A percentile compares a stretch with the other conserved stretches of the same genome.
Evolutionary conservation across 1,284 basidiomycete genomes (phyloP).

Genomic region (Cutaneotrichosporon cutaneum): DNA sequence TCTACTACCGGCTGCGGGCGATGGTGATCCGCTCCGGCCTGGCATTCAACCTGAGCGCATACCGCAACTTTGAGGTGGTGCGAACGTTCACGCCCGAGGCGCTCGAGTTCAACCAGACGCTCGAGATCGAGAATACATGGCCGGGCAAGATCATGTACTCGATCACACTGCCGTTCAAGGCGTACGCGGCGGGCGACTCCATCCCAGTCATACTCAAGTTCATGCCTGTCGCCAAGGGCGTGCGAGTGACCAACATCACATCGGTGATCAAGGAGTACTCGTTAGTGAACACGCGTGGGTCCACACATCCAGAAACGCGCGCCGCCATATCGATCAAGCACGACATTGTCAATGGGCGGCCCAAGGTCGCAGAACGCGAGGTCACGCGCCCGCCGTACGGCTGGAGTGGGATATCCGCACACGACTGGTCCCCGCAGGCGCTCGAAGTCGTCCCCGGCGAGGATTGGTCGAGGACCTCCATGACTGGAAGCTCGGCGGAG

Average conservation of each 20-base stretch:
- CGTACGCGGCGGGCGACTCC: constrained; percentile 83
- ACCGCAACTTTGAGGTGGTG: constrained; percentile 64
- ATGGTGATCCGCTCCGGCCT: constrained; percentile 68
- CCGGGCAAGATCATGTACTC: constrained; percentile 92
- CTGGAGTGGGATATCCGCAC: constrained; percentile 20
- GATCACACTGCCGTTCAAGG: constrained; percentile 60
- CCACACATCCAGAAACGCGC: constrained; percentile 65
- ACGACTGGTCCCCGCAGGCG: constrained; percentile 8
- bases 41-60: constrained; percentile 66
- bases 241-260: constrained; percentile 65
- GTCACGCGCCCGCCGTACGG: constrained; percentile 31
- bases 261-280: constrained; percentile 71
- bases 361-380: constrained; percentile 44
- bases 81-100: constrained; percentile 76
- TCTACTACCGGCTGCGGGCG: constrained; percentile 84
- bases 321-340: constrained; percentile 66
- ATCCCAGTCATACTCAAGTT: constrained; percentile 81
- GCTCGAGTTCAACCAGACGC: constrained; percentile 89
- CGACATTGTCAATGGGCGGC: constrained; percentile 66
- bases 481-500: constrained; percentile 8
- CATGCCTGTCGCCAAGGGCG: constrained; percentile 79
- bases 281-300: constrained; percentile 63
- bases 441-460: neutral
- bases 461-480: neutral
- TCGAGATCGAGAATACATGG: constrained; percentile 93